Conservation (phyloP, 1,139 yeast species). For the Spathaspora jeffriesii region DNA sequence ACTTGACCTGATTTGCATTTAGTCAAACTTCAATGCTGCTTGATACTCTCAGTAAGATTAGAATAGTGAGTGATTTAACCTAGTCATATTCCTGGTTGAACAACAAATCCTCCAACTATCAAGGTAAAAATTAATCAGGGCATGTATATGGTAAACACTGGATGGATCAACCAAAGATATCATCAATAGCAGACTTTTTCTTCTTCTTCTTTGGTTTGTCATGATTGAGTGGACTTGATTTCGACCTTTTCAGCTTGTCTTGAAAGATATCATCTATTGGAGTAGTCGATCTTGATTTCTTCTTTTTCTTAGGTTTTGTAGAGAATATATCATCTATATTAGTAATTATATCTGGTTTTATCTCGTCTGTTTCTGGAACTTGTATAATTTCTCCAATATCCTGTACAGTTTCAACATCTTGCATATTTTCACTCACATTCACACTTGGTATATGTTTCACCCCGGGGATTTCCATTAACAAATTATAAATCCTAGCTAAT, state of each 20-base stretch:
- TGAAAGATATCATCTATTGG: conserved; percentile 7
- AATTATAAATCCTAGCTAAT: conserved; percentile 45
- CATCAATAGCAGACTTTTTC: conserved; percentile 54
- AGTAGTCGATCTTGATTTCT: conserved; percentile 9
- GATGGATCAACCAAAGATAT: conserved; percentile 44
- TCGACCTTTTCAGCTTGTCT: conserved; percentile 31
- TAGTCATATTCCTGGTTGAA: no score
- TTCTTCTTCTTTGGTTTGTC: conserved; percentile 42
- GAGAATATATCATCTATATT: conserved; percentile 2
- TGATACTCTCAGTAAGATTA: no score
- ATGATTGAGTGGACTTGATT: no score
- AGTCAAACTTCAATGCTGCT: no score
- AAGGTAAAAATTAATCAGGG: no score
- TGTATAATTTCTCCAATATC: conserved; percentile 27
- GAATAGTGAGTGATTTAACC: no score
- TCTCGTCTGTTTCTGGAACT: no score
- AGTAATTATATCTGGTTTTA: no score
- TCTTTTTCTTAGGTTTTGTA: conserved; percentile 9
- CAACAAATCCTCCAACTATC: no score
- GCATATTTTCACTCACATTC: neutral
- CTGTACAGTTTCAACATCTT: conserved; percentile 8
- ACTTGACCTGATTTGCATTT: no score
- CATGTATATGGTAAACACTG: neutral
- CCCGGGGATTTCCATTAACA: conserved; percentile 26
- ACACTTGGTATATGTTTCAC: neutral